A percentile compares a stretch with the other conserved stretches of the same genome.
These are phyloP conservation scores for Hemerocallis citrina DNA, from an alignment of 106 monocot species.

Conservation along the genomic window DNA sequence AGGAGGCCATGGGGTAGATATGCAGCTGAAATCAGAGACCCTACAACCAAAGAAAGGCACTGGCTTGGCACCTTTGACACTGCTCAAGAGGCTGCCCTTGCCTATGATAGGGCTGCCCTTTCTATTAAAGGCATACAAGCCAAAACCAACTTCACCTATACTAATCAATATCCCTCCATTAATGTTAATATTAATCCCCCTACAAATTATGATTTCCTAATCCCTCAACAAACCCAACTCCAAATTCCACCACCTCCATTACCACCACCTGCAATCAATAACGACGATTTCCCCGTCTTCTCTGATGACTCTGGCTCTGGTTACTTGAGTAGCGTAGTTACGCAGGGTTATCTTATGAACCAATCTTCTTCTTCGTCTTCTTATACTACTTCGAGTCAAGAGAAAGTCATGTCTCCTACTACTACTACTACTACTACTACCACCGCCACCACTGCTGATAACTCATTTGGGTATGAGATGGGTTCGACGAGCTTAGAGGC, in stretches of 20 bases:
- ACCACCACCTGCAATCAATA: conserved; percentile 3
- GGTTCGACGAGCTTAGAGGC: conserved; percentile 8
- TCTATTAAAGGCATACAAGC: conserved; percentile 61
- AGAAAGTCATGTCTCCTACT: background rate
- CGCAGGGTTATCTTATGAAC: conserved; percentile 31
- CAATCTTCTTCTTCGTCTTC: too few relatives aligned
- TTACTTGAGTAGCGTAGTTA: conserved; percentile 53
- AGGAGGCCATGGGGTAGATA: conserved; percentile 68
- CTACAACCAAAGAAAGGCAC: conserved; percentile 61
- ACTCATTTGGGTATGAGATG: background rate
- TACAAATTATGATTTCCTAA: conserved; percentile 2
- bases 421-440: background rate
- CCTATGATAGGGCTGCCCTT: conserved; percentile 64
- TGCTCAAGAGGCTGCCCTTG: conserved; percentile 68
- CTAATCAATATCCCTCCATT: conserved; percentile 10
- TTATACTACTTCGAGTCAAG: background rate
- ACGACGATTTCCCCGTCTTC: conserved; percentile 21
- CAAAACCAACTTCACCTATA: conserved; percentile 63
- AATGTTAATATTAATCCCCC: too few relatives aligned
- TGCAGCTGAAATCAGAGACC: conserved; percentile 71
- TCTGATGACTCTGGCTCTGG: conserved; percentile 33
- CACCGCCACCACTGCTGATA: background rate
- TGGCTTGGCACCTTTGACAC: conserved; percentile 80
- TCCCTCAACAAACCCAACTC: background rate
- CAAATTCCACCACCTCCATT: conserved; percentile 6